Evolutionary conservation across 73 alveolate species (phyloP).

Genomic region (Stentor roeselii): DNA sequence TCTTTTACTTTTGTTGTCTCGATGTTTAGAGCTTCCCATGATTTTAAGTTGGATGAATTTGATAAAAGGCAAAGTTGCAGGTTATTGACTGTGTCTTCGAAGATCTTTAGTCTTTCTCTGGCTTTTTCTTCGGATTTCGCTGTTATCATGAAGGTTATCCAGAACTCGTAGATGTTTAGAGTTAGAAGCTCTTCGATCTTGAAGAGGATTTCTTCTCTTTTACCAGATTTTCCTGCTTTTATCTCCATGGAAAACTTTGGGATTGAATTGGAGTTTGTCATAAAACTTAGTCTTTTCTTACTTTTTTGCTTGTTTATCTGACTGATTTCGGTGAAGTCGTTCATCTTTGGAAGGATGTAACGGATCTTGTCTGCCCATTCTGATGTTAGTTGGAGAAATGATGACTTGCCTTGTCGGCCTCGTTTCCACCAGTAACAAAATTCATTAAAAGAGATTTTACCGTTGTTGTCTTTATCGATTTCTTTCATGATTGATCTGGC

Average conservation of each 20-base stretch:
- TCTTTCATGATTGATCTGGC: conserved; percentile 38
- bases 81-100: background rate
- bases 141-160: background rate
- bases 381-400: background rate
- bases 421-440: conserved; percentile 36
- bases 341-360: background rate
- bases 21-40: no score
- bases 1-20: no score
- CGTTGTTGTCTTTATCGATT: conserved; percentile 59
- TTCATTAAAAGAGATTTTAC: conserved; percentile 62
- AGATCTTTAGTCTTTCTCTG: background rate
- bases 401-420: conserved; percentile 13
- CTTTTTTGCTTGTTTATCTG: background rate
- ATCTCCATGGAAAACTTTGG: background rate
- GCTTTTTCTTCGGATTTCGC: background rate
- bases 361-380: background rate
- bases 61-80: background rate
- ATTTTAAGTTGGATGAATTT: no score
- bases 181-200: background rate
- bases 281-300: background rate
- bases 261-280: background rate
- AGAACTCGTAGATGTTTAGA: background rate
- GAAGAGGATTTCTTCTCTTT: conserved; percentile 6
- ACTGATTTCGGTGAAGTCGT: background rate
- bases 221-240: background rate